Base-by-base conservation (phyloP, 352 stramenopile genomes). In the Phytophthora crassamura region DNA sequence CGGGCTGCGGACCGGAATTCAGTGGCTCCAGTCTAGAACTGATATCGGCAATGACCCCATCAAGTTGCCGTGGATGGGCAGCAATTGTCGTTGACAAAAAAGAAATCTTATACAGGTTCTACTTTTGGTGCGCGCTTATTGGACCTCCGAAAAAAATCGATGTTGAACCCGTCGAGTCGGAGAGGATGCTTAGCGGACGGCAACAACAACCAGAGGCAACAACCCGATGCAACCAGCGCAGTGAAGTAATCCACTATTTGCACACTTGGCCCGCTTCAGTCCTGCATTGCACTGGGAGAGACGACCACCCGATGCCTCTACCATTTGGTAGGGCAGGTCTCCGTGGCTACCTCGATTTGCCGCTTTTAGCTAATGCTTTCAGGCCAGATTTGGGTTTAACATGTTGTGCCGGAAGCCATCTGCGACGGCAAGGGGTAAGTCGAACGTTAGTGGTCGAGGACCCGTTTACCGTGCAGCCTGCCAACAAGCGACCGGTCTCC, bases 381-480 rank as follows among this genome's bases (percentile, higher is more conserved):
- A 60, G 53, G 53, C 57, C 53, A 65, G 54, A 41, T 60, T 22
- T 57, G 64, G 43, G 34, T 49, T 67, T 18, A 18, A 18, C 33
- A 46, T 67, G 42, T 59, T 67, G 54, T 48, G 45, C 20, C 14
- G 46, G 51, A 60, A 73, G 53, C 59, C 66, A 75, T 67, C 55
- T 71, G 61, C 55, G 59, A 35, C 51, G 64, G 58, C 60, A 61
- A 69, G 62, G 53, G 54, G 58, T 46, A 72, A 69, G 14, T 50
- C 51, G 59, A 74, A 77, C 54, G 68, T 75, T 67, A 67, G 43
- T 76, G 58, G 58, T 76, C 41, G 56, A 39, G 30, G 22, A 30
- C 43, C 48, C n/a, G n/a, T n/a, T n/a, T n/a, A n/a, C n/a, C n/a
- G n/a, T n/a, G 32, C 46, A 54, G 46, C 41, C 25, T 30, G 25